phyloP scores from a whole-genome alignment of 2,329 filamentous ascomycete genomes.

The Cryphonectria nitschkei region DNA sequence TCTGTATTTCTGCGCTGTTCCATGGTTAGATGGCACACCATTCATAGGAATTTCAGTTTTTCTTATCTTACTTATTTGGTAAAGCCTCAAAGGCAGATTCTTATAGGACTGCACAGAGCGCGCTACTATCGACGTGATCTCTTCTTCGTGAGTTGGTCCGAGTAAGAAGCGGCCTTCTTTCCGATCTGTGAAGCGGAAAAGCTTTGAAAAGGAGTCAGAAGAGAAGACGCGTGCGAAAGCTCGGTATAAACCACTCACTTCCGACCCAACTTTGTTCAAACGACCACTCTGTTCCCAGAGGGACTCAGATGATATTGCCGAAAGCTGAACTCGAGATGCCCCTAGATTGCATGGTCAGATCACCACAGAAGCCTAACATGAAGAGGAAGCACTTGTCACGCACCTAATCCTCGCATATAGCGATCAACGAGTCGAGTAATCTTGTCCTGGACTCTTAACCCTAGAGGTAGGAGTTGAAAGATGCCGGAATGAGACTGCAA shows the following conservation, averaged over 20 bases:
- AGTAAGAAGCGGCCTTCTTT: slow-evolving; percentile 76
- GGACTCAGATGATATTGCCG: slow-evolving; percentile 81
- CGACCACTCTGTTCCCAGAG: slow-evolving; percentile 86
- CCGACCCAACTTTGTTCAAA: slow-evolving; percentile 70
- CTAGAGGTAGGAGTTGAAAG: slow-evolving; percentile 89
- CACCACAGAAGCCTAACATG: slow-evolving; percentile 22
- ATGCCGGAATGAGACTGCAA: slow-evolving; percentile 81
- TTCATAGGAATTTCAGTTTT: too few species aligned
- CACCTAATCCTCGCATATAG: slow-evolving; percentile 80
- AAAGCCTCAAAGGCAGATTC: slow-evolving; percentile 81
- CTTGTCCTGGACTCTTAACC: slow-evolving; percentile 85
- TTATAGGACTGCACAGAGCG: slow-evolving; percentile 79
- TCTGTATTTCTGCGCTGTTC: slow-evolving; percentile 82
- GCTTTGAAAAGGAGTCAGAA: slow-evolving; percentile 51
- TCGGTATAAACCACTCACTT: slow-evolving; percentile 53
- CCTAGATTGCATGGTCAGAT: slow-evolving; percentile 46
- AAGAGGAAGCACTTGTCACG: slow-evolving; percentile 26
- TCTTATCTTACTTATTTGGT: slow-evolving; percentile 74
- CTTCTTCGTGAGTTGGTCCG: slow-evolving; percentile 94
- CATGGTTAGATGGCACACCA: slow-evolving; percentile 1
- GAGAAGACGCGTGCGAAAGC: slow-evolving; percentile 14
- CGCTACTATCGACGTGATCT: slow-evolving; percentile 83
- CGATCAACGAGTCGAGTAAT: slow-evolving; percentile 84
- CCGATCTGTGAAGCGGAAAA: slow-evolving; percentile 81
- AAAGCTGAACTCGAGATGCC: slow-evolving; percentile 81